A percentile compares a stretch with the other conserved stretches of the same genome.
phyloP scores from a whole-genome alignment of 495 filamentous ascomycete species.

The Aspergillus avenaceus region DNA sequence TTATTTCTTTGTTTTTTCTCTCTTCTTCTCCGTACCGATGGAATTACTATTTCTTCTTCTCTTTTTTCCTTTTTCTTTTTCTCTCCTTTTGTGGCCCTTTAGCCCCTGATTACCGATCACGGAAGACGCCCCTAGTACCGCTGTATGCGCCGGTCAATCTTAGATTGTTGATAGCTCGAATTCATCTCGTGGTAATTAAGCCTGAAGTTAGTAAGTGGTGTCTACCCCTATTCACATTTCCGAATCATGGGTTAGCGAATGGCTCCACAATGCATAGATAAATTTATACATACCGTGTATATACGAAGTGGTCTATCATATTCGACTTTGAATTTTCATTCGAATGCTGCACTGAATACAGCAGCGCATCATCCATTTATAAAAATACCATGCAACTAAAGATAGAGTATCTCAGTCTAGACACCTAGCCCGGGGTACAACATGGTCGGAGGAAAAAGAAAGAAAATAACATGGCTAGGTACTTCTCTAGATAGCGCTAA shows the following conservation, averaged over 20 bases:
- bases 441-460: too few species aligned
- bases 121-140: not conserved
- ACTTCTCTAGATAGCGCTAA: not conserved
- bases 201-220: not conserved
- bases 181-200: not conserved
- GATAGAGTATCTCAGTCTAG: too few species aligned
- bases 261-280: not conserved
- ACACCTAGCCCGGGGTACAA: too few species aligned
- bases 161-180: not conserved
- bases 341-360: too few species aligned
- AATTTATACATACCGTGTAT: not conserved
- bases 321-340: not conserved
- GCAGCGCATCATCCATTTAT: too few species aligned
- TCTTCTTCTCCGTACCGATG: too few species aligned
- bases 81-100: not conserved
- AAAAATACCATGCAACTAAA: too few species aligned
- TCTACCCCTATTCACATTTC: not conserved
- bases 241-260: not conserved
- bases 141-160: slow-evolving; percentile 4
- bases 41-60: not conserved
- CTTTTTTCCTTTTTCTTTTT: not conserved
- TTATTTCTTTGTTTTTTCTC: not conserved
- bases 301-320: not conserved
- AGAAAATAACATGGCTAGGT: not conserved
- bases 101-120: not conserved